These are phyloP conservation scores for Phyllosticta citrichinensis DNA, from an alignment of 2,329 filamentous ascomycete genomes.

Conservation along the genomic window DNA sequence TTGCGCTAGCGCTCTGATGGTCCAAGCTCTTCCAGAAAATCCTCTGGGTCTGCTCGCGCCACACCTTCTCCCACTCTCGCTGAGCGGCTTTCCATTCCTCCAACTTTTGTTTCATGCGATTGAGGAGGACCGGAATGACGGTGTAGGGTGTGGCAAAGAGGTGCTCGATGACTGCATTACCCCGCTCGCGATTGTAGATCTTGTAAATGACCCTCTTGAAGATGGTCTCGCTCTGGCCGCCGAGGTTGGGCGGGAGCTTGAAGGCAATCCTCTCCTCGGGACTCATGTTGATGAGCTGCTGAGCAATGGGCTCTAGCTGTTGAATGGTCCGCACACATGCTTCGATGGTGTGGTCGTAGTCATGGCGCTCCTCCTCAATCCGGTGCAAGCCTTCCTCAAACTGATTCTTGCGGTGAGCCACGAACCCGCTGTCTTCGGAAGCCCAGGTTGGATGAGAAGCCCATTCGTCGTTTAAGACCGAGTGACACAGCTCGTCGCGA, in stretches of 20 bases:
- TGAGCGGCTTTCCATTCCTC: constrained; percentile 97
- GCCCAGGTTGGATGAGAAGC: constrained; percentile 98
- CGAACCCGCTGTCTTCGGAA: constrained; percentile 94
- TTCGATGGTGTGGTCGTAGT: constrained; percentile 98
- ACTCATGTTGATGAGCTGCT: constrained; percentile 74
- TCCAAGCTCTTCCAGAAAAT: constrained; percentile 96
- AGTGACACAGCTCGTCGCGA: constrained; percentile 85
- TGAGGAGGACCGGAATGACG: constrained; percentile 80
- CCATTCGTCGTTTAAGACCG: constrained; percentile 95
- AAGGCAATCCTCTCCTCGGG: constrained; percentile 62
- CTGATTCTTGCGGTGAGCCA: constrained; percentile 92
- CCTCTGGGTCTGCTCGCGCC: constrained; percentile 88
- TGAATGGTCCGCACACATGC: constrained; percentile 91
- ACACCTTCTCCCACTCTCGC: constrained; percentile 98
- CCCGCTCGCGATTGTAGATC: constrained; percentile 79
- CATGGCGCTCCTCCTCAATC: constrained; percentile 95
- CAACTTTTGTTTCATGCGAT: constrained; percentile 86
- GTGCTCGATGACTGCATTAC: constrained; percentile 74
- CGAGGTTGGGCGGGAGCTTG: constrained; percentile 70
- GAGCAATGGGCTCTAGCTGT: constrained; percentile 85
- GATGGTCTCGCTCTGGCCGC: constrained; percentile 89
- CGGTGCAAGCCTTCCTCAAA: constrained; percentile 90
- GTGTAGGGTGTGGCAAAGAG: constrained; percentile 76
- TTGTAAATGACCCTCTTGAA: constrained; percentile 97
- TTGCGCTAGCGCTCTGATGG: constrained; percentile 87